Evolutionary conservation across 768 basidiomycete genomes (phyloP).

Genomic region (Lactifluus hygrophoroides): DNA sequence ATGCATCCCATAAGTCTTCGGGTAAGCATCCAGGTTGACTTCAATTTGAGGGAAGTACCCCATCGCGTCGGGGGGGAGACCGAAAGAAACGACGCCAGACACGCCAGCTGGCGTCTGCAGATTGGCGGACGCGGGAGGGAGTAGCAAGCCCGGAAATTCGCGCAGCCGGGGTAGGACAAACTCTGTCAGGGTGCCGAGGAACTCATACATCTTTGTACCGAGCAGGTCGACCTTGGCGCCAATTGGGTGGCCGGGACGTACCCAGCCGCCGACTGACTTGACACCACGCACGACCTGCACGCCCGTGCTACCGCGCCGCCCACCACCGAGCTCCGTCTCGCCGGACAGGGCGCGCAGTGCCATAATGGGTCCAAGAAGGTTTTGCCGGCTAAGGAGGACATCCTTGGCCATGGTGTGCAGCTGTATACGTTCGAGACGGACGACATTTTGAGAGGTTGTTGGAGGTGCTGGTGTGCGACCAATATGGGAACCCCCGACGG

Average conservation of each 20-base stretch:
- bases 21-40: constrained; percentile 86
- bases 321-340: constrained; percentile 67
- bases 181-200: constrained; percentile 78
- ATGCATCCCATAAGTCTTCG: constrained; percentile 81
- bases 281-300: constrained; percentile 68
- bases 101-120: constrained; percentile 68
- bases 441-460: constrained; percentile 57
- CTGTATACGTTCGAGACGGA: constrained; percentile 73
- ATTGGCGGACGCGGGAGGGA: constrained; percentile 69
- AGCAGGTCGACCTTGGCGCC: constrained; percentile 87
- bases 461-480: constrained; percentile 61
- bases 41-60: constrained; percentile 93
- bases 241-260: constrained; percentile 70
- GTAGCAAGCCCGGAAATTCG: constrained; percentile 76
- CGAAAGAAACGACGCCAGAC: constrained; percentile 84
- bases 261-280: constrained; percentile 72
- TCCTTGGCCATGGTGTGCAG: constrained; percentile 85
- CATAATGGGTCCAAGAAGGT: constrained; percentile 79
- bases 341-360: constrained; percentile 83
- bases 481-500: constrained; percentile 59
- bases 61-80: constrained; percentile 77
- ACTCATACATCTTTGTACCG: constrained; percentile 92
- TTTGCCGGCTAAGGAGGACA: constrained; percentile 56
- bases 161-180: constrained; percentile 92
- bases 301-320: constrained; percentile 58